Evolutionary conservation across 2,329 filamentous ascomycete species (phyloP).

Genomic region (Trichothecium roseum): DNA sequence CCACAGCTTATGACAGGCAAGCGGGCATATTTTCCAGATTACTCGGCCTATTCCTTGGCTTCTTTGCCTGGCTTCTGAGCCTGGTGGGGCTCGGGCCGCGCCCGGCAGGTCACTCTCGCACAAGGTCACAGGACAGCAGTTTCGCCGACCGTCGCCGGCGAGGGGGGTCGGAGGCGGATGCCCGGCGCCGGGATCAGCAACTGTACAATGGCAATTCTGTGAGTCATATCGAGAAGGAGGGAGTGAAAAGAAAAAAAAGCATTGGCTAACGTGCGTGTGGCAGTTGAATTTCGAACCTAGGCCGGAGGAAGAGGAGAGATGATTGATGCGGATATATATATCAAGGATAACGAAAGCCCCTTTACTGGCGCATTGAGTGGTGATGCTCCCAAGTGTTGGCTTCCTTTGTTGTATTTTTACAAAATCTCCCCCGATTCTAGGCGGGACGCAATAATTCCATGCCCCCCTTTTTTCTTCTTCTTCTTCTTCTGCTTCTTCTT

Average conservation of each 20-base stretch:
- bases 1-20: conserved; percentile 27
- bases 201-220: conserved; percentile 91
- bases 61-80: conserved; percentile 25
- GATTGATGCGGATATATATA: no score
- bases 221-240: no score
- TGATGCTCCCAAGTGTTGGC: conserved; percentile 11
- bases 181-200: conserved; percentile 50
- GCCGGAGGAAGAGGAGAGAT: conserved; percentile 47
- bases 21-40: conserved; percentile 16
- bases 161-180: conserved; percentile 30
- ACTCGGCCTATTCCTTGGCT: conserved; percentile 17
- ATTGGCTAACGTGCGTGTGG: conserved; percentile 1
- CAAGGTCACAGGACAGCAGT: background rate
- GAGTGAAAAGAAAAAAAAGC: no score
- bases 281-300: conserved; percentile 61
- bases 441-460: no score
- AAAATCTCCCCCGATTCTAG: no score
- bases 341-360: no score
- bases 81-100: conserved; percentile 15
- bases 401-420: background rate
- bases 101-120: conserved; percentile 5
- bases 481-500: no score
- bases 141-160: background rate
- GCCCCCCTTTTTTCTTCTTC: no score
- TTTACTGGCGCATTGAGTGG: conserved; percentile 12